Conservation (phyloP, 83 land plant genomes). For the Larix sibirica region DNA sequence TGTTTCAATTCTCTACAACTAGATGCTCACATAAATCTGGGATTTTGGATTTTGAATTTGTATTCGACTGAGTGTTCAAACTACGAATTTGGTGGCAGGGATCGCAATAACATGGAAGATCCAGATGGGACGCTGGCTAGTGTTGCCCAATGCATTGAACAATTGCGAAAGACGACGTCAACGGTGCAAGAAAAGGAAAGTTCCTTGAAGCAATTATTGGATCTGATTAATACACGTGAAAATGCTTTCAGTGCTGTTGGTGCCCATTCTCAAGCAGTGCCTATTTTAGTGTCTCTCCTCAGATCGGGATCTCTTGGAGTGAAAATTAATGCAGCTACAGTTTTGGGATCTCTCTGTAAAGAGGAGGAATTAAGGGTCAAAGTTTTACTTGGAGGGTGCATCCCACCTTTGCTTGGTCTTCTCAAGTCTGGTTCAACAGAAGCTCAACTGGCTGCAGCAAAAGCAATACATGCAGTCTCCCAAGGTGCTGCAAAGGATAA, state of each 20-base stretch:
- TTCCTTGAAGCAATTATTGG: constrained; percentile 59
- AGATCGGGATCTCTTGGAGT: constrained; percentile 88
- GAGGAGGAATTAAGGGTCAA: constrained; percentile 92
- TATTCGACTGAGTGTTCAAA: neutral
- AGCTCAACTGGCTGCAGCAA: constrained; percentile 88
- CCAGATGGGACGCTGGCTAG: constrained; percentile 81
- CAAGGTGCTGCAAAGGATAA: constrained; percentile 90
- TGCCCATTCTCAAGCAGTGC: constrained; percentile 97
- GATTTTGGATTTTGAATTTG: constrained; percentile 1
- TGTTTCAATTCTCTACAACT: neutral
- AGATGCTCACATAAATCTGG: constrained; percentile 2
- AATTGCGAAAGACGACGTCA: constrained; percentile 59
- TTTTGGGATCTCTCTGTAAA: constrained; percentile 86
- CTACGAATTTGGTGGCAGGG: constrained; percentile 33
- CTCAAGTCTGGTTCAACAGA: constrained; percentile 80
- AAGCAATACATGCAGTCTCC: constrained; percentile 88
- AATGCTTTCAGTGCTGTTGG: constrained; percentile 90
- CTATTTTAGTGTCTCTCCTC: constrained; percentile 91
- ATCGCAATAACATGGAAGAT: constrained; percentile 69
- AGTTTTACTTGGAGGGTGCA: constrained; percentile 95
- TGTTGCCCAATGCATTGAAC: constrained; percentile 93
- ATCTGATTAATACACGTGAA: constrained; percentile 73
- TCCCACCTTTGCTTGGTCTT: constrained; percentile 92
- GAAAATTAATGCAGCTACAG: constrained; percentile 84
- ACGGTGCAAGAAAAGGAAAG: constrained; percentile 70